phyloP scores from a whole-genome alignment of 2,329 filamentous ascomycete species.

The Stemphylium lycopersici region DNA sequence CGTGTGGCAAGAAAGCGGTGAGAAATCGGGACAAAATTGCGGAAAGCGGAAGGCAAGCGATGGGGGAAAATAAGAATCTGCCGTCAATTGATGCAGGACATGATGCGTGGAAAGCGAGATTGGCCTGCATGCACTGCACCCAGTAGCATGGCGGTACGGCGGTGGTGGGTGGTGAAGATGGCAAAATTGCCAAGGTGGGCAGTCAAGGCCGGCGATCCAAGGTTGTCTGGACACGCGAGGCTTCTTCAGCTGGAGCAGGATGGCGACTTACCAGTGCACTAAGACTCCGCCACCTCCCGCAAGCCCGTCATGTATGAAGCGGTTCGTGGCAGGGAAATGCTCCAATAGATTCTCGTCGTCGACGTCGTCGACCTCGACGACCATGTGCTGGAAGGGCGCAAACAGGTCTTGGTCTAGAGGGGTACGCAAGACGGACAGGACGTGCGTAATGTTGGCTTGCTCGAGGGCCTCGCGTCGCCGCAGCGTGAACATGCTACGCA shows the following conservation, averaged over 20 bases:
- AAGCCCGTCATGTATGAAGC: slow-evolving; percentile 82
- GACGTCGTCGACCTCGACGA: slow-evolving; percentile 87
- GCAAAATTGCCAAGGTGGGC: slow-evolving; percentile 42
- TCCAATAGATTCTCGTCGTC: slow-evolving; percentile 86
- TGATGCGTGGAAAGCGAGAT: slow-evolving; percentile 30
- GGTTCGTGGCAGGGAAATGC: slow-evolving; percentile 77
- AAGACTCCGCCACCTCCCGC: slow-evolving; percentile 66
- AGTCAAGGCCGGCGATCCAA: slow-evolving; percentile 34
- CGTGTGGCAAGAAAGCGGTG: slow-evolving; percentile 48
- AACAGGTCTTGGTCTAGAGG: slow-evolving; percentile 63
- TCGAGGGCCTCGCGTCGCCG: slow-evolving; percentile 72
- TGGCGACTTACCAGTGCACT: slow-evolving; percentile 70
- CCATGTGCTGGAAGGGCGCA: slow-evolving; percentile 71
- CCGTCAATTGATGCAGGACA: slow-evolving; percentile 25
- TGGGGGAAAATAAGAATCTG: slow-evolving; percentile 18
- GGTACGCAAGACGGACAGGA: slow-evolving; percentile 80
- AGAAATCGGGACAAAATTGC: slow-evolving; percentile 21
- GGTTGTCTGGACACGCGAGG: slow-evolving; percentile 36
- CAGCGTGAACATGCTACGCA: slow-evolving; percentile 75
- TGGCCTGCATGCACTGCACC: slow-evolving; percentile 14
- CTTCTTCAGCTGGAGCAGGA: slow-evolving; percentile 43
- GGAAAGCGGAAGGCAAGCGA: slow-evolving; percentile 25
- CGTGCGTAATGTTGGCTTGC: slow-evolving; percentile 81
- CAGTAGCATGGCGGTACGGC: slow-evolving; percentile 9
- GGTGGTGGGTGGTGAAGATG: slow-evolving; percentile 35